Conservation (phyloP, 2,329 filamentous ascomycete genomes). For the Colletotrichum sp. region DNA sequence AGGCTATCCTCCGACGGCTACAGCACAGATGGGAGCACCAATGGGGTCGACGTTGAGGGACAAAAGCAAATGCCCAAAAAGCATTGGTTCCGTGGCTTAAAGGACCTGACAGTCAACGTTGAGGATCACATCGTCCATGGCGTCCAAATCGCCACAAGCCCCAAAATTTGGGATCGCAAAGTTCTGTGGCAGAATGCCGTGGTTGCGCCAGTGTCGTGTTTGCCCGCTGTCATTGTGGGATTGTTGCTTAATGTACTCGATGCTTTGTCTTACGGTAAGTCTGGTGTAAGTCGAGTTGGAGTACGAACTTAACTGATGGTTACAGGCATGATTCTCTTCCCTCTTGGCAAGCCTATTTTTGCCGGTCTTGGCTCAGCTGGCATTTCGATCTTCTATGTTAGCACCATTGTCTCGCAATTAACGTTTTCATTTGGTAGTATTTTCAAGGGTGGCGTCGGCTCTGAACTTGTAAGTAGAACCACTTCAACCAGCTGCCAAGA, state of each 20-base stretch:
- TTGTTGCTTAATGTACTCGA: conserved; percentile 91
- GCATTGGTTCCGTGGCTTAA: conserved; percentile 38
- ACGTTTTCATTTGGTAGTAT: conserved; percentile 87
- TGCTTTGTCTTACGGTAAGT: conserved; percentile 85
- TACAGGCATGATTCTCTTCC: conserved; percentile 89
- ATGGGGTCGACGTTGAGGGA: conserved; percentile 50
- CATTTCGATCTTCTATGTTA: conserved; percentile 98
- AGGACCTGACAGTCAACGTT: conserved; percentile 33
- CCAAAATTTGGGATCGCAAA: conserved; percentile 66
- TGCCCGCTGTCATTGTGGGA: conserved; percentile 89
- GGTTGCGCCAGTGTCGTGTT: conserved; percentile 68
- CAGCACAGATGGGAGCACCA: conserved; percentile 26
- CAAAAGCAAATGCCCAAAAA: conserved; percentile 44
- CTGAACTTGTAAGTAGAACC: conserved; percentile 73
- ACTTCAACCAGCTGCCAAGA: background rate
- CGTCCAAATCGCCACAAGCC: conserved; percentile 23
- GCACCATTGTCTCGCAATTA: conserved; percentile 91
- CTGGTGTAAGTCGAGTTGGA: background rate
- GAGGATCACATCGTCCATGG: conserved; percentile 33
- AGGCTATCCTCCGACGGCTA: conserved; percentile 31
- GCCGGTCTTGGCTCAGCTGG: conserved; percentile 86
- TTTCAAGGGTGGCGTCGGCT: conserved; percentile 90
- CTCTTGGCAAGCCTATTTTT: conserved; percentile 86
- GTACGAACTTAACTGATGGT: conserved; percentile 16
- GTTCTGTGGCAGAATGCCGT: conserved; percentile 68